phyloP scores from a whole-genome alignment of 305 asterid genomes.

The Fraxinus paxiana region DNA sequence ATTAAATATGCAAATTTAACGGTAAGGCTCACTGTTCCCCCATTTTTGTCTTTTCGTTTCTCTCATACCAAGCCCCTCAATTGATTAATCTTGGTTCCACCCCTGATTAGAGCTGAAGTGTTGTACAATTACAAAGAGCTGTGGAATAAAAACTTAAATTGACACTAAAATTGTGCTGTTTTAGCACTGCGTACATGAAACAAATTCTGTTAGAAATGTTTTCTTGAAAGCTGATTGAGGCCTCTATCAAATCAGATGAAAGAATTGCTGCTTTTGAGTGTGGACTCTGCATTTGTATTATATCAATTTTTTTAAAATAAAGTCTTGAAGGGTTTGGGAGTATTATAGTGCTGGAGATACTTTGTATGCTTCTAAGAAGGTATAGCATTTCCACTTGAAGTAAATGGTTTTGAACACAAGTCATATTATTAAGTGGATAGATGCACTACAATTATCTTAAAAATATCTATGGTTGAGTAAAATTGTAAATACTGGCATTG shows the following conservation, averaged over 20 bases:
- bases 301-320: neutral
- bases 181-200: neutral
- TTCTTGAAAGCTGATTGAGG: conserved; percentile 7
- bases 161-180: neutral
- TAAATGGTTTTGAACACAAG: neutral
- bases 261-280: neutral
- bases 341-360: neutral
- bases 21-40: neutral
- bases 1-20: neutral
- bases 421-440: neutral
- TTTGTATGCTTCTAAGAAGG: neutral
- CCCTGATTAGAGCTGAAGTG: neutral
- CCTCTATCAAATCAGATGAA: neutral
- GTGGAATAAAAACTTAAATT: neutral
- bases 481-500: neutral
- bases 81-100: neutral
- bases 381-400: neutral
- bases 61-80: neutral
- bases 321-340: neutral
- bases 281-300: neutral
- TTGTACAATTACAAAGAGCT: neutral
- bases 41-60: neutral
- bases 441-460: neutral
- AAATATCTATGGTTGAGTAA: neutral
- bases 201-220: neutral